A percentile compares a stretch with the other conserved stretches of the same genome.
Evolutionary conservation across 2,329 filamentous ascomycete species (phyloP).

Genomic region (Exophiala spinifera): DNA sequence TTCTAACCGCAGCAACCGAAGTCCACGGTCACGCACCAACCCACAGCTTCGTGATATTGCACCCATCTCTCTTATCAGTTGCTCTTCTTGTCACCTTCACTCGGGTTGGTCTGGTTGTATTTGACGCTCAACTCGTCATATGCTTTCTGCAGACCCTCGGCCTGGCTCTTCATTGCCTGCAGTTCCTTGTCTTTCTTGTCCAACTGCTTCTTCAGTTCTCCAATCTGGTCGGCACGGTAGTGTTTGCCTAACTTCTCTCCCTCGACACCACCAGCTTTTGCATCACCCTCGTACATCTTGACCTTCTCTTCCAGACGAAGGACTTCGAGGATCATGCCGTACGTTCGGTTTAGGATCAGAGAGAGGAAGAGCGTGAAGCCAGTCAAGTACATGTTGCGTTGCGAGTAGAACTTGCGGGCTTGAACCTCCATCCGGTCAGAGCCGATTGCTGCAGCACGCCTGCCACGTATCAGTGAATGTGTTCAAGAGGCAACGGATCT

Average conservation of each 20-base stretch:
- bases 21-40: not conserved
- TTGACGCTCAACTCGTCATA: slow-evolving; percentile 84
- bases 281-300: slow-evolving; percentile 72
- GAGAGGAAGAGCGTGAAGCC: slow-evolving; percentile 99
- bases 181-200: slow-evolving; percentile 77
- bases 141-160: slow-evolving; percentile 74
- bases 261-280: slow-evolving; percentile 61
- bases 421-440: slow-evolving; percentile 97
- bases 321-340: slow-evolving; percentile 91
- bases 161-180: slow-evolving; percentile 88
- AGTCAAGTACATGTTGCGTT: slow-evolving; percentile 99
- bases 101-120: slow-evolving; percentile 55
- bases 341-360: slow-evolving; percentile 95
- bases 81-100: slow-evolving; percentile 53
- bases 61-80: slow-evolving; percentile 38
- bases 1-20: no score
- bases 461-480: slow-evolving; percentile 7
- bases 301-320: slow-evolving; percentile 90
- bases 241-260: slow-evolving; percentile 69
- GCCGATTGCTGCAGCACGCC: slow-evolving; percentile 70
- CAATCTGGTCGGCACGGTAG: slow-evolving; percentile 69
- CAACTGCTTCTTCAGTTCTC: slow-evolving; percentile 70
- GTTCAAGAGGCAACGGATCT: slow-evolving; percentile 10
- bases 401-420: slow-evolving; percentile 99
- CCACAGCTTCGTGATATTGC: not conserved